A percentile compares a stretch with the other conserved stretches of the same genome.
Conservation (phyloP, 2,329 filamentous ascomycete genomes). For the Xylariaceae sp. region DNA sequence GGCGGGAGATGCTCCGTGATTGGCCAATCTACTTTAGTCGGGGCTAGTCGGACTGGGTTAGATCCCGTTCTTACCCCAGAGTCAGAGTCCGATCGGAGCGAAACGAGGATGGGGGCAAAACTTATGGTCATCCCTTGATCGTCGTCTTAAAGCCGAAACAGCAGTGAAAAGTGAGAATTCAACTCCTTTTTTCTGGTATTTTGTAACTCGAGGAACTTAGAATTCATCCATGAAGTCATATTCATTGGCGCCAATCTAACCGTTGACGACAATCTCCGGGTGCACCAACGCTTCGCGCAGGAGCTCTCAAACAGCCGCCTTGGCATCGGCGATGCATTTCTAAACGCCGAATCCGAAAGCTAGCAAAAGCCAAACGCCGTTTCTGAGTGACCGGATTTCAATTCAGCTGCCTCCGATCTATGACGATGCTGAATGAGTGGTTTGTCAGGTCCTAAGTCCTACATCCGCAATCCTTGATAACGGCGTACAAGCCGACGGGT, state of each 20-base stretch:
- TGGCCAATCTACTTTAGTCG: neutral
- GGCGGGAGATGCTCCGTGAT: neutral
- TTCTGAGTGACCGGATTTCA: neutral
- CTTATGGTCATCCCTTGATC: no score
- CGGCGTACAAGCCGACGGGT: neutral
- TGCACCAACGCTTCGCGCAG: no score
- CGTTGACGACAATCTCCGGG: no score
- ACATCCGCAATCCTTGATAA: no score
- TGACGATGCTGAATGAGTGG: no score
- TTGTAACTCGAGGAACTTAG: no score
- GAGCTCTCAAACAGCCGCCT: neutral
- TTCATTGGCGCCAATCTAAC: no score
- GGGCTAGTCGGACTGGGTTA: neutral
- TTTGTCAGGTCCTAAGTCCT: no score
- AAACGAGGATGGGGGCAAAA: no score
- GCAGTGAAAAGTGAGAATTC: neutral
- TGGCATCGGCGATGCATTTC: neutral
- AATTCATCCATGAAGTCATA: no score
- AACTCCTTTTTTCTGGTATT: no score
- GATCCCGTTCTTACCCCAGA: neutral
- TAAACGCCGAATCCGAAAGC: neutral
- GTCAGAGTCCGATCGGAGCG: neutral
- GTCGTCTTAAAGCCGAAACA: neutral
- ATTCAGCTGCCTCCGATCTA: neutral
- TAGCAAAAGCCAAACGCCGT: neutral